These are phyloP conservation scores for Clathrospora elynae DNA, from an alignment of 2,329 filamentous ascomycete species.

Conservation along the genomic window DNA sequence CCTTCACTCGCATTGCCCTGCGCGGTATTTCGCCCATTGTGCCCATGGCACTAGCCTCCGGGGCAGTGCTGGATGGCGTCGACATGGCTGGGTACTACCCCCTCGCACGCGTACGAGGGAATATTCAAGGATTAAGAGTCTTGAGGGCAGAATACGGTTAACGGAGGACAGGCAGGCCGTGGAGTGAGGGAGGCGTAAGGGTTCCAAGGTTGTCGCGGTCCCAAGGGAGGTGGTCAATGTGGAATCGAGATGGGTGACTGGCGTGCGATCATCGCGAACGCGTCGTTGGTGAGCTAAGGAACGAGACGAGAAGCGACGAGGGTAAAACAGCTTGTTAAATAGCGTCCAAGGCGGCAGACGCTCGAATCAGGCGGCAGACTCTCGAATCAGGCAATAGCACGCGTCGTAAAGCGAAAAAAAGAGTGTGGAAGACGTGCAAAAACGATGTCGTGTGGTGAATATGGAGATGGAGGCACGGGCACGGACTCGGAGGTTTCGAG, in stretches of 20 bases:
- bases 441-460: constrained; percentile 20
- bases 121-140: too few species aligned
- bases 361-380: constrained; percentile 20
- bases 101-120: too few species aligned
- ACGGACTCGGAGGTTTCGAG: constrained; percentile 28
- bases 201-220: constrained; percentile 18
- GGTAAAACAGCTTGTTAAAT: constrained; percentile 6
- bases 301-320: constrained; percentile 13
- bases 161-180: constrained; percentile 20
- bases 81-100: constrained; percentile 45
- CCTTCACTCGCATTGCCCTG: constrained; percentile 72
- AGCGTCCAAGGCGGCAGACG: neutral
- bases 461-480: constrained; percentile 27
- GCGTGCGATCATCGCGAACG: constrained; percentile 45
- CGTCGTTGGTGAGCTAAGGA: constrained; percentile 33
- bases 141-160: too few species aligned
- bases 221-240: constrained; percentile 35
- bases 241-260: constrained; percentile 44
- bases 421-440: constrained; percentile 16
- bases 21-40: constrained; percentile 42
- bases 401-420: constrained; percentile 19
- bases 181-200: constrained; percentile 20
- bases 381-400: constrained; percentile 22
- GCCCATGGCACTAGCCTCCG: constrained; percentile 32
- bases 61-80: constrained; percentile 32